Percentiles rank a stretch among this genome's conserved stretches.
Evolutionary conservation across 2,329 filamentous ascomycete species (phyloP).

Genomic region (Intubia oerlemansii): DNA sequence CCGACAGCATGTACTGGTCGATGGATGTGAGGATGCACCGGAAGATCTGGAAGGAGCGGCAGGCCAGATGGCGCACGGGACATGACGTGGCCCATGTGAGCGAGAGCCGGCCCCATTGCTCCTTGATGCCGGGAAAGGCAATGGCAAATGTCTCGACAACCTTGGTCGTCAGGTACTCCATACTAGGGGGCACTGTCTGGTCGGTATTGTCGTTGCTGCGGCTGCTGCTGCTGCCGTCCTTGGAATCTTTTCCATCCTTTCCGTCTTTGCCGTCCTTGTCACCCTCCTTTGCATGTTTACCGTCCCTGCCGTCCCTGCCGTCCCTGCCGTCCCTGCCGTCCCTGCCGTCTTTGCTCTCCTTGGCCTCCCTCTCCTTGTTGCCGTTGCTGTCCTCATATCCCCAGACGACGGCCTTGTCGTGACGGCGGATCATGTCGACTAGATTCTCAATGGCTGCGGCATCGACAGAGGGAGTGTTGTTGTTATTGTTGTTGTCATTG

Average conservation of each 20-base stretch:
- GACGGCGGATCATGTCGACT: slow-evolving; percentile 66
- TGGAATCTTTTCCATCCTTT: too few species aligned
- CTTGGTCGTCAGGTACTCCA: slow-evolving; percentile 65
- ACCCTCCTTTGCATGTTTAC: too few species aligned
- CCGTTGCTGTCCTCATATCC: slow-evolving; percentile 83
- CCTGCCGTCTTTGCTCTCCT: too few species aligned
- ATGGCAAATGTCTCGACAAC: slow-evolving; percentile 72
- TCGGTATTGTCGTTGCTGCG: too few species aligned
- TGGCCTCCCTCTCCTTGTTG: too few species aligned
- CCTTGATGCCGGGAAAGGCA: slow-evolving; percentile 67
- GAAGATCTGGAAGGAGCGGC: slow-evolving; percentile 93
- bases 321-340: too few species aligned
- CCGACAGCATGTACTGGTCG: slow-evolving; percentile 83
- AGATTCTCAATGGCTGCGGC: slow-evolving; percentile 69
- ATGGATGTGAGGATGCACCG: slow-evolving; percentile 78
- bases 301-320: too few species aligned
- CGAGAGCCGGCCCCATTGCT: slow-evolving; percentile 77
- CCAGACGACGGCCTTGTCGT: slow-evolving; percentile 76
- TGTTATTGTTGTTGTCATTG: too few species aligned
- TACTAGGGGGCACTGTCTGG: slow-evolving; percentile 74
- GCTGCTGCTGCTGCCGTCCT: too few species aligned
- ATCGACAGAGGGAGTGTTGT: slow-evolving; percentile 31
- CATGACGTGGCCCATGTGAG: slow-evolving; percentile 94
- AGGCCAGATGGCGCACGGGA: slow-evolving; percentile 82
- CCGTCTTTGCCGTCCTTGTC: too few species aligned